Base-by-base conservation (phyloP, 164 flowering plant species). In the Warburgia ugandensis region DNA sequence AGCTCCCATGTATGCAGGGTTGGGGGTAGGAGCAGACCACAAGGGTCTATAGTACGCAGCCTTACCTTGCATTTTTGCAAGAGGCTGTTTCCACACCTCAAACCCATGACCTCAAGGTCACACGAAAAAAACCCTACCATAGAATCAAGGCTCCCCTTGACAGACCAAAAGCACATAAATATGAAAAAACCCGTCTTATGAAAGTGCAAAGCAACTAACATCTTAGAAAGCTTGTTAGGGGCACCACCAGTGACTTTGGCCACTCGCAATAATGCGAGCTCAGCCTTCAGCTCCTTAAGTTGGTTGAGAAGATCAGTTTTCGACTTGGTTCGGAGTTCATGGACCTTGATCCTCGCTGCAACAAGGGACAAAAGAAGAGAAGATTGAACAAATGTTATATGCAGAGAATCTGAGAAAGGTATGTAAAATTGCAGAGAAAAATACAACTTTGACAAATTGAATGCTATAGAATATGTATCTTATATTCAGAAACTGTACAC, bases 231-330 rank as follows among this genome's bases (percentile, higher is more conserved):
- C 70, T 83, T 83, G 81, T 83, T 83, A 0, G 83, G 77, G 1
- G 91, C 86, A 30, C 86, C 86, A 2, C 86, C 83, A 26, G 91
- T 80, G 63, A 80, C 91, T 73, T 83, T 83, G 38, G 86, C 83
- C 42, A 83, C 86, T 19, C 83, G 82, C 31, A 83, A 79, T 44
- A 80, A 73, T 3, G 91, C 67, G 25, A 83, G 87, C 70, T 83
- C 85, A 0, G 83, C 74, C 61, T 83, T 83, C 52, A 78, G 69
- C 16, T 83, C 92, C 69, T 80, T 78, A 50, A 83, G 55, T 68
- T 83, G 87, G 39, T 5, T 52, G 67, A 71, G 55, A 17, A 80
- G 72, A 1, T 80, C 86, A 0, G 72, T 43, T 62, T 78, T 83
- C 1, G 79, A 45, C 49, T 80, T 83, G 41, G 58, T 60, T 17